Evolutionary conservation across 2,329 filamentous ascomycete genomes (phyloP), one percentile per base, ranked within the genome.

Genomic region (Chrysoporthe deuterocubensis): DNA sequence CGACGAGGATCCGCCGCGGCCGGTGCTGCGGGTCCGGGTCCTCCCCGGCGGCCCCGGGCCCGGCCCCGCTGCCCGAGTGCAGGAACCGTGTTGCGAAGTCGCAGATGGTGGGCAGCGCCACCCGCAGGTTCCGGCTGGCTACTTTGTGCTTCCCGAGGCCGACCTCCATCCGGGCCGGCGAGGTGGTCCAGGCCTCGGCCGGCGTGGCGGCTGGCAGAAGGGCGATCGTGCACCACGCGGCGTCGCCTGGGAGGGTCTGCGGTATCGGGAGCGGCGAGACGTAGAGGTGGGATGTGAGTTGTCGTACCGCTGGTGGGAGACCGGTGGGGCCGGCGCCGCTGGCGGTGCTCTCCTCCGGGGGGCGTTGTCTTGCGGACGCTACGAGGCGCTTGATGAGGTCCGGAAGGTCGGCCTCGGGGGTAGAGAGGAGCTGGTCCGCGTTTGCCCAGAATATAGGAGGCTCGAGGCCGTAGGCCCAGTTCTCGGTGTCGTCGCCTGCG

Each of bases 401-500:
- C 0, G 84, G 83, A 0, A 88, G 78, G 2, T 93, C 88, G 11
- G 87, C 84, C 74, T 97, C 94, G 0, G 85, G 74, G 0, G 90
- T 85, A 0, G 77, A 77, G 26, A 96, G 81, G 13, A 98, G 81
- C 6, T 75, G 50, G 0, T 86, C 81, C 54, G 81, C 82, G 72
- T 97, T 83, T 2, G 78, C 78, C 96, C 96, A 99, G 79, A 97
- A 99, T 0, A 95, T 71, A 0, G 81, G 77, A 0, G 95, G 88
- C 0, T 92, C 96, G 18, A 98, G 85, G 0, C 93, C 93, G 64
- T 87, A 81, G 1, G 94, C 91, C 96, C 96, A 99, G 72, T 92
- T 93, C 82, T 99, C 96, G 14, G 92, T 93, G 77, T 99, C 96
- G 78, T 99, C 96, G 2, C 92, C 96, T 0, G 95, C 95, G 62